Base-by-base conservation (phyloP, 2,329 filamentous ascomycete species). In the Huntiella decipiens region DNA sequence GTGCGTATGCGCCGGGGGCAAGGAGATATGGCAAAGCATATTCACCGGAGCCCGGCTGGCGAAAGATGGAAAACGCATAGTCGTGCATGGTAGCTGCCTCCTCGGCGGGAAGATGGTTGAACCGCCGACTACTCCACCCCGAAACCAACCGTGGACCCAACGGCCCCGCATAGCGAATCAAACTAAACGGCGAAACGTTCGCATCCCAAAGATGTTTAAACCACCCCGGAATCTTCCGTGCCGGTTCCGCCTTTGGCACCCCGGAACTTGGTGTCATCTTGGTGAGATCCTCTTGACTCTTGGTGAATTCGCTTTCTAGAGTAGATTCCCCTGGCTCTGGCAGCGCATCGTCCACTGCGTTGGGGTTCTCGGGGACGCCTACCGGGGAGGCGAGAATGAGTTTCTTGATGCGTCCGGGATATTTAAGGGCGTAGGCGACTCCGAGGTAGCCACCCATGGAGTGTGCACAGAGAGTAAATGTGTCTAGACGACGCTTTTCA, bases 361-460 rank as follows among this genome's bases (percentile, higher is more conserved):
- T 88, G 0, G 91, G 91, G 55, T 98, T 85, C 57, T 93, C 87
- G 2, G 91, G 91, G 5, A 98, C 82, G 15, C 91, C 91, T 15
- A 95, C 91, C 0, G 91, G 91, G 0, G 85, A 94, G 0, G 85
- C 91, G 28, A 98, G 72, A 52, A 98, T 93, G 51, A 98, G 74
- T 65, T 98, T 98, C 64, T 98, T 94, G 32, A 98, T 64, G 53
- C 76, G 83, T 11, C 88, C 88, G 0, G 91, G 91, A 57, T 98
- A 98, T 60, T 98, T 98, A 50, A 96, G 69, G 1, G 91, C 87
- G 58, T 98, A 98, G 15, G 86, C 87, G 0, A 93, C 81, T 4
- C 88, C 86, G 59, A 98, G 80, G 58, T 98, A 98, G 4, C 91
- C 91, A 46, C 91, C 91, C 40, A 98, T 68, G 39, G 83, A 93